phyloP scores from a whole-genome alignment of 805 yeast genomes.

The Kodamaea fukazawae region DNA sequence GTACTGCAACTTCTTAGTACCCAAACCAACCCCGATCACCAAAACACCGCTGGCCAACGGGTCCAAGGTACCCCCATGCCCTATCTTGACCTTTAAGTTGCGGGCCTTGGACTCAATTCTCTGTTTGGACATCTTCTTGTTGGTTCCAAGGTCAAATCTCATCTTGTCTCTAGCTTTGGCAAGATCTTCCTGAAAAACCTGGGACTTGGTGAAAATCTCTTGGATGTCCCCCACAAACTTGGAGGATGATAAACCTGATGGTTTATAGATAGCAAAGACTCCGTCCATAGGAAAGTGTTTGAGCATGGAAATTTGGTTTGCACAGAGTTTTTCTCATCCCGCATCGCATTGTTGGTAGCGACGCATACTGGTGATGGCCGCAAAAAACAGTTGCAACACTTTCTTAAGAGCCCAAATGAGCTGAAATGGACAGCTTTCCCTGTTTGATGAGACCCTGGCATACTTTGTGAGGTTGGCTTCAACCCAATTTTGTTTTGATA shows the following conservation, averaged over 20 bases:
- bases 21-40: conserved; percentile 88
- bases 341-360: too few relatives aligned
- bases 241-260: conserved; percentile 79
- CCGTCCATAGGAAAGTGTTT: conserved; percentile 65
- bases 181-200: conserved; percentile 54
- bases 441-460: too few relatives aligned
- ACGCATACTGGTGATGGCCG: too few relatives aligned
- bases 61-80: conserved; percentile 98
- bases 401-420: too few relatives aligned
- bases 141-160: conserved; percentile 35
- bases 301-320: conserved; percentile 1
- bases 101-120: conserved; percentile 52
- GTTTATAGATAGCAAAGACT: conserved; percentile 87
- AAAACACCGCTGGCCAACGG: conserved; percentile 94
- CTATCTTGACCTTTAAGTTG: conserved; percentile 74
- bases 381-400: too few relatives aligned
- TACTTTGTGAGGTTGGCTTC: too few relatives aligned
- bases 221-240: conserved; percentile 69
- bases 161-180: conserved; percentile 48
- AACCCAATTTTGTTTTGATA: too few relatives aligned
- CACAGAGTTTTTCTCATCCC: not conserved
- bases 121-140: conserved; percentile 41
- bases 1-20: conserved; percentile 76
- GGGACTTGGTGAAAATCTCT: conserved; percentile 55
- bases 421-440: too few relatives aligned